These are phyloP conservation scores for Nothophoma quercina DNA, from an alignment of 2,329 filamentous ascomycete species.

Conservation along the genomic window DNA sequence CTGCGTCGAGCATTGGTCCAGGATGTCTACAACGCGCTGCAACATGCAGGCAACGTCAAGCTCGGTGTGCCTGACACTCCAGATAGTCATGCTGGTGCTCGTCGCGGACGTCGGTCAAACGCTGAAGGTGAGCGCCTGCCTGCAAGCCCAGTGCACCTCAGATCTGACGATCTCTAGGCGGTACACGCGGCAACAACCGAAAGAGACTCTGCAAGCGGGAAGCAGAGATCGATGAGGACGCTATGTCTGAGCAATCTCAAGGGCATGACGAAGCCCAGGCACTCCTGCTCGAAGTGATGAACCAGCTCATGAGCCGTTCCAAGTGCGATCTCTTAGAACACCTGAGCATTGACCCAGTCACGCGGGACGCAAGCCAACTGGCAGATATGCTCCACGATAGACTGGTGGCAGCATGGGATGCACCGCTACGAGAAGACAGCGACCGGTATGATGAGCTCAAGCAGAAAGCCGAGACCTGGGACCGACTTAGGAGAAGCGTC, in stretches of 20 bases:
- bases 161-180: background rate
- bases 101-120: background rate
- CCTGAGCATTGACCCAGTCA: too few relatives aligned
- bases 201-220: conserved; percentile 23
- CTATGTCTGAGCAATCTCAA: background rate
- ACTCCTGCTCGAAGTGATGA: conserved; percentile 11
- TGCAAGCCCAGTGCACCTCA: too few relatives aligned
- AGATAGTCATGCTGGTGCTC: background rate
- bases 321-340: too few relatives aligned
- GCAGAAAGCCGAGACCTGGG: conserved; percentile 1
- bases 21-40: conserved; percentile 23
- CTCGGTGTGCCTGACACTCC: conserved; percentile 3
- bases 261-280: background rate
- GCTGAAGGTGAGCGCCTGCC: background rate
- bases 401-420: conserved; percentile 1
- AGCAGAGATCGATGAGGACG: conserved; percentile 2
- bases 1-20: conserved; percentile 24
- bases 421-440: background rate
- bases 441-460: background rate
- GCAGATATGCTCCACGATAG: conserved; percentile 6
- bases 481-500: background rate
- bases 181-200: background rate
- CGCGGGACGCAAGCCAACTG: too few relatives aligned
- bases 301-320: background rate
- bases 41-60: conserved; percentile 13